These are phyloP conservation scores for Hericium erinaceus DNA, from an alignment of 768 basidiomycete genomes.

Conservation along the genomic window DNA sequence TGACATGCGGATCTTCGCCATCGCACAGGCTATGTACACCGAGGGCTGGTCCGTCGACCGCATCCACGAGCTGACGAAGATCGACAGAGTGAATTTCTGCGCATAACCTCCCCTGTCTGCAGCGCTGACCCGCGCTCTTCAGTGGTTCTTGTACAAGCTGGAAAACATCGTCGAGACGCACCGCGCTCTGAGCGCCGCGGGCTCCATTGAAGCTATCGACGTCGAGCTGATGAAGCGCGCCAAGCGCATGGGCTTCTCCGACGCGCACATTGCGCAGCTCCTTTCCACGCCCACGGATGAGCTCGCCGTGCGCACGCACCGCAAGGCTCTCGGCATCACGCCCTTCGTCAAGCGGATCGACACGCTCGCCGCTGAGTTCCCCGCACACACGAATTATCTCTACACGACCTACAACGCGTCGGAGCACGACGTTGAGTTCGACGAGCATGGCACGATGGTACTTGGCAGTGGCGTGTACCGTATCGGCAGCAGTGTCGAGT, in stretches of 20 bases:
- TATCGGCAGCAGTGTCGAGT: constrained; percentile 97
- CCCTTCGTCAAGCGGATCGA: constrained; percentile 99
- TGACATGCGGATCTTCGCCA: constrained; percentile 92
- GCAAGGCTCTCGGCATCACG: constrained; percentile 82
- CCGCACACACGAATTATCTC: constrained; percentile 97
- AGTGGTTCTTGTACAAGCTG: constrained; percentile 99
- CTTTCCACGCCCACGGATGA: constrained; percentile 60
- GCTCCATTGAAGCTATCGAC: constrained; percentile 60
- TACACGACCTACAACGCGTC: constrained; percentile 99
- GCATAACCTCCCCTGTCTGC: not conserved
- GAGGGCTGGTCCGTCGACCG: constrained; percentile 84
- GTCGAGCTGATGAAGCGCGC: constrained; percentile 75
- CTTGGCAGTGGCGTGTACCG: constrained; percentile 97
- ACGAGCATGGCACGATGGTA: constrained; percentile 99
- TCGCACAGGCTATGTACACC: constrained; percentile 97
- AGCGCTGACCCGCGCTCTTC: not conserved
- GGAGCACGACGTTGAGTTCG: constrained; percentile 89
- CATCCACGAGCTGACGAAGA: constrained; percentile 92
- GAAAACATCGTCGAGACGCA: constrained; percentile 96
- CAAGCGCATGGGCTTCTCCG: constrained; percentile 94
- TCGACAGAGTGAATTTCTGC: constrained; percentile 66
- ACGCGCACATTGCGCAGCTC: constrained; percentile 83
- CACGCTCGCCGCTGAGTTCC: constrained; percentile 97
- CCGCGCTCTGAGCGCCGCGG: constrained; percentile 59
- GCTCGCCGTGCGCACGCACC: constrained; percentile 61